A percentile compares a stretch with the other conserved stretches of the same genome.
Evolutionary conservation across 73 alveolate species (phyloP).

Genomic region (Blepharisma stoltei): DNA sequence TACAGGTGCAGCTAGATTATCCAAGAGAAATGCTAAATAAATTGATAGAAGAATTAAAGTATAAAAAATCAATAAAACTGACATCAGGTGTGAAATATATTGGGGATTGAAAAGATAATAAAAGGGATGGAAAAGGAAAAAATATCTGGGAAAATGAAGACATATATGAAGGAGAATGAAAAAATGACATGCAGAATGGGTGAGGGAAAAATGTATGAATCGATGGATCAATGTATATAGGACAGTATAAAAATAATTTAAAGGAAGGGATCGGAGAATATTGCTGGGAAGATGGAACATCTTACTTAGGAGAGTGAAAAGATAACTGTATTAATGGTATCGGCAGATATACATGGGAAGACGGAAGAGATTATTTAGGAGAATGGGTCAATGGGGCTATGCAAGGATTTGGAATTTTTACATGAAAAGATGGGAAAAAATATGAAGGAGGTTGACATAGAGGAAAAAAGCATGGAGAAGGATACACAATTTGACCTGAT

Average conservation of each 20-base stretch:
- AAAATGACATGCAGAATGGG: conserved; percentile 34
- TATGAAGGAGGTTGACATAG: conserved; percentile 38
- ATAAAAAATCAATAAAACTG: conserved; percentile 51
- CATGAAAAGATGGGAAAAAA: conserved; percentile 29
- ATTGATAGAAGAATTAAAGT: conserved; percentile 28
- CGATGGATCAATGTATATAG: conserved; percentile 18
- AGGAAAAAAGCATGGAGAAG: conserved; percentile 40
- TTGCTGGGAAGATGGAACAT: conserved; percentile 18
- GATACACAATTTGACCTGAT: background rate
- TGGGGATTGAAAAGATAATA: conserved; percentile 53
- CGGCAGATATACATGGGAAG: conserved; percentile 15
- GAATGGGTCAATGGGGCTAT: conserved; percentile 11
- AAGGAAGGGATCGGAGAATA: conserved; percentile 24
- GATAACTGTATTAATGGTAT: conserved; percentile 4
- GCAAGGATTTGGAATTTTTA: conserved; percentile 33
- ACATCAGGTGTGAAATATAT: conserved; percentile 36
- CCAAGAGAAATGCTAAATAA: background rate
- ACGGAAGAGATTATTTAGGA: conserved; percentile 10
- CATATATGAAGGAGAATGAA: conserved; percentile 59
- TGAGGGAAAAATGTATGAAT: conserved; percentile 6
- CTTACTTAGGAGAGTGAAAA: conserved; percentile 18
- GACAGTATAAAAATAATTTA: conserved; percentile 21
- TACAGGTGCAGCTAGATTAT: background rate
- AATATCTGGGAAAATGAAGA: conserved; percentile 54
- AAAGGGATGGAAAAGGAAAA: conserved; percentile 55